Evolutionary conservation across 306 rosid species (phyloP), one percentile per base, ranked within the genome.

Genomic region (Begonia loranthoides): DNA sequence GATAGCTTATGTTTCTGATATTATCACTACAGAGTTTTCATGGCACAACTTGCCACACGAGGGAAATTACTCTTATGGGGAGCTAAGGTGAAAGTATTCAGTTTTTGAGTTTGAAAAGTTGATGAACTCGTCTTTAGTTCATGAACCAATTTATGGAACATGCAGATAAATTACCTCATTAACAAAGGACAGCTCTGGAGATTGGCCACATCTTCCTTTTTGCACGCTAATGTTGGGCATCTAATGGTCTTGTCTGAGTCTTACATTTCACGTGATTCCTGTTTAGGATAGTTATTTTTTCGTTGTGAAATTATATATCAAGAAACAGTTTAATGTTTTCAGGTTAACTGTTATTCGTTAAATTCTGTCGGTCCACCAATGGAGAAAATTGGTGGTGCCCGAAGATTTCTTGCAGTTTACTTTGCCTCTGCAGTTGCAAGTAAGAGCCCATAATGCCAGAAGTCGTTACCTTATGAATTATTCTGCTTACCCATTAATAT

Each of bases 141-240:
- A 10, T 17, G 49, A 22, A 34, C 38, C 50, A 44, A 40, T 47
- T 52, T 46, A 53, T 54, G 14, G 36, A 2, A 5, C 36, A 28
- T 50, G 33, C 57, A 88, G 97, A 55, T 88, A 62, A 88, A 84
- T 61, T 66, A 75, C 36, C 76, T 77, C n/a, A 80, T 88, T 47
- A 87, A 84, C 60, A 63, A 73, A 67, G 95, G 97, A 65, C 89
- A 88, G 65, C 44, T 81, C 49, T 88, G 95, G 97, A 84, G 95
- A 81, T 80, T 88, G 21, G 79, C 50, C 54, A 81, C 95, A 0
- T 79, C 93, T 53, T 73, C 95, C 41, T 84, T 88, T 75, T 64
- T 84, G 87, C 97, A 88, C 67, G 97, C 84, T 28, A 84, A 84
- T 63, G 45, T 79, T 21, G 87, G 87, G 47, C 97, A 88, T 77